These are phyloP conservation scores for Fomitopsis pinicola DNA, from an alignment of 1,284 basidiomycete species.

Conservation along the genomic window DNA sequence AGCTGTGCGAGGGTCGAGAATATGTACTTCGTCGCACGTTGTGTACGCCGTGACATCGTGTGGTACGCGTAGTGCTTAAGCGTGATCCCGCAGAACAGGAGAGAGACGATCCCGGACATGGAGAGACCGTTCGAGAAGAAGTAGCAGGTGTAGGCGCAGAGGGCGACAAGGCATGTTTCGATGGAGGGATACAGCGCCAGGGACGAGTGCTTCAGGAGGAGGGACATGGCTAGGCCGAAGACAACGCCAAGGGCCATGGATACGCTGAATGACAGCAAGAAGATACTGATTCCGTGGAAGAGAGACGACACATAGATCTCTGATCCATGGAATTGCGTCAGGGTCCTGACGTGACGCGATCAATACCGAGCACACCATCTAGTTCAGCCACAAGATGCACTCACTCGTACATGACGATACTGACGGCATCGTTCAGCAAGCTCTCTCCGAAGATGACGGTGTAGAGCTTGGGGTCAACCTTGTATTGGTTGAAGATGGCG, in stretches of 20 bases:
- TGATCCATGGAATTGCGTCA: slow-evolving; percentile 88
- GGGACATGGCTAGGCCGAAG: slow-evolving; percentile 88
- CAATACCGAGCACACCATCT: not conserved
- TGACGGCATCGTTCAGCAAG: slow-evolving; percentile 97
- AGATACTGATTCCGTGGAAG: slow-evolving; percentile 95
- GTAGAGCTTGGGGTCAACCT: slow-evolving; percentile 98
- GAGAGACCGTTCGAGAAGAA: slow-evolving; percentile 96
- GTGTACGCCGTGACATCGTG: slow-evolving; percentile 95
- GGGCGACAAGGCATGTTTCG: slow-evolving; percentile 91
- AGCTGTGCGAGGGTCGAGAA: slow-evolving; percentile 91
- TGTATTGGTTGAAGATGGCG: slow-evolving; percentile 98
- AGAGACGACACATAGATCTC: slow-evolving; percentile 87
- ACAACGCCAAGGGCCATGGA: slow-evolving; percentile 92
- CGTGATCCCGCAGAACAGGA: slow-evolving; percentile 98
- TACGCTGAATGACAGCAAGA: slow-evolving; percentile 90
- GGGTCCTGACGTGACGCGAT: slow-evolving; percentile 53
- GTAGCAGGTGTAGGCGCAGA: slow-evolving; percentile 96
- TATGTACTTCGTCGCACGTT: slow-evolving; percentile 94
- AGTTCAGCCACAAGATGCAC: slow-evolving; percentile 33
- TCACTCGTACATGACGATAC: slow-evolving; percentile 99
- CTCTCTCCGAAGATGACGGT: slow-evolving; percentile 98
- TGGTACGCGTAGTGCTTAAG: slow-evolving; percentile 99
- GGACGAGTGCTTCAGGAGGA: slow-evolving; percentile 94
- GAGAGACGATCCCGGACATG: slow-evolving; percentile 97
- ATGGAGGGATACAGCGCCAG: slow-evolving; percentile 85